Evolutionary conservation across 805 yeast species (phyloP).

Genomic region (Wickerhamomyces chaumierensis): DNA sequence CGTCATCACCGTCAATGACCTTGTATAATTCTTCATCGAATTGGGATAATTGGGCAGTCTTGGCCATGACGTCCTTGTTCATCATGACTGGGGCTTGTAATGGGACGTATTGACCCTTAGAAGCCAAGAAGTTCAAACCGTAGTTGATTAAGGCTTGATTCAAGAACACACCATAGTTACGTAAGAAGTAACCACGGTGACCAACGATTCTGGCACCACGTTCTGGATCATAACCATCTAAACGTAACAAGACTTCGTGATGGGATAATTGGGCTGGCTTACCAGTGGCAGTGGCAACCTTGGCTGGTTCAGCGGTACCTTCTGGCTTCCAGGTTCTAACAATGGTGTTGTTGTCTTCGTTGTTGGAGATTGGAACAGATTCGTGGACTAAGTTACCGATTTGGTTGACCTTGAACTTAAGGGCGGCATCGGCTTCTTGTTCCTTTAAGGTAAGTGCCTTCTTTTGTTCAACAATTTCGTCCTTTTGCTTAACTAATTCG

Average conservation of each 20-base stretch:
- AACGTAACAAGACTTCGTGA: conserved; percentile 86
- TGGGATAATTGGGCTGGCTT: conserved; percentile 76
- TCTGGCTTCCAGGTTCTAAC: conserved; percentile 84
- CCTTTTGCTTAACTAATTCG: conserved; percentile 75
- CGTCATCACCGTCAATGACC: conserved; percentile 94
- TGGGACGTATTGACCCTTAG: conserved; percentile 73
- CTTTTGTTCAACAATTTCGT: conserved; percentile 59
- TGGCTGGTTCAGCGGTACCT: conserved; percentile 44
- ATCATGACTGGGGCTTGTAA: conserved; percentile 99
- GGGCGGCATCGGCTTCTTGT: conserved; percentile 64
- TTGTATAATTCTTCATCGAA: conserved; percentile 97
- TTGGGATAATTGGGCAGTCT: conserved; percentile 95
- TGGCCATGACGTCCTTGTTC: conserved; percentile 99
- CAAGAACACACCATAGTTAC: conserved; percentile 91
- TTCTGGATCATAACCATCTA: conserved; percentile 98
- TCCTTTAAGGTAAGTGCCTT: conserved; percentile 54
- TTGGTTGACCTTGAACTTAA: conserved; percentile 73
- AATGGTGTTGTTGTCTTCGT: conserved; percentile 85
- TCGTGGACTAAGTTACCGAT: conserved; percentile 94
- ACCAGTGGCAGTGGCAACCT: conserved; percentile 68
- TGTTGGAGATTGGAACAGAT: conserved; percentile 74
- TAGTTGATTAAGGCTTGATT: conserved; percentile 97
- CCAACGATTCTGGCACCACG: conserved; percentile 97
- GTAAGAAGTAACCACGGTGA: conserved; percentile 95
- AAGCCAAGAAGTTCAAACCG: conserved; percentile 75